Evolutionary conservation across 1,139 yeast species (phyloP).

Genomic region (Hansenula lynferdii): DNA sequence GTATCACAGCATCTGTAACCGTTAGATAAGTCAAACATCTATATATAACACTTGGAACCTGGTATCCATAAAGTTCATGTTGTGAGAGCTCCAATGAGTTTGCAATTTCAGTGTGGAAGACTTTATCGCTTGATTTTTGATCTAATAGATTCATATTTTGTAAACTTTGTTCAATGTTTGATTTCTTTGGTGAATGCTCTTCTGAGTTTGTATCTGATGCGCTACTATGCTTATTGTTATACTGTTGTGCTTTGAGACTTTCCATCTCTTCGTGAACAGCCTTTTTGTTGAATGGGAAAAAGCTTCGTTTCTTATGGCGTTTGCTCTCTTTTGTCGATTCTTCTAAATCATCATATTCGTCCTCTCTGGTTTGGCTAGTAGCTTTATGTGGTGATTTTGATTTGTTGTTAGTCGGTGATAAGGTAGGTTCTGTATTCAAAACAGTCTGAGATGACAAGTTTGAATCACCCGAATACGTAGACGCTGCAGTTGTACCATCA

Average conservation of each 20-base stretch:
- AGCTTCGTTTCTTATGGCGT: slow-evolving; percentile 48
- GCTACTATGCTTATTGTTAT: slow-evolving; percentile 4
- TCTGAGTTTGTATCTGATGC: no score
- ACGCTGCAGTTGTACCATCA: slow-evolving; percentile 7
- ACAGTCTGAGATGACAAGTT: slow-evolving; percentile 6
- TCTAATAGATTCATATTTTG: slow-evolving; percentile 24
- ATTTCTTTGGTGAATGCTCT: slow-evolving; percentile 3
- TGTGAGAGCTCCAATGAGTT: slow-evolving; percentile 49
- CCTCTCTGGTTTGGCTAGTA: slow-evolving; percentile 11
- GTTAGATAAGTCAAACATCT: slow-evolving; percentile 71
- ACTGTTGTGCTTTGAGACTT: slow-evolving; percentile 13
- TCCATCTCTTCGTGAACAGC: slow-evolving; percentile 13
- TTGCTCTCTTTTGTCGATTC: slow-evolving; percentile 34
- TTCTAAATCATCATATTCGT: slow-evolving; percentile 19
- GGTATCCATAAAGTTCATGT: slow-evolving; percentile 37
- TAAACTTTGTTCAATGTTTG: slow-evolving; percentile 23
- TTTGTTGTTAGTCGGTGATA: slow-evolving; percentile 3
- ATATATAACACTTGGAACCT: slow-evolving; percentile 72
- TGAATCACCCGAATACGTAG: slow-evolving; percentile 1
- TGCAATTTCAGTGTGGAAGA: slow-evolving; percentile 66
- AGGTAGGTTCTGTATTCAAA: slow-evolving; percentile 2
- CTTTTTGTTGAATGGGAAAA: slow-evolving; percentile 51
- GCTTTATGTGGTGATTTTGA: slow-evolving; percentile 6
- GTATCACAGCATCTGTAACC: slow-evolving; percentile 66
- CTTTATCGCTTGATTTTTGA: slow-evolving; percentile 14